Base-by-base conservation (phyloP, 306 rosid species). In the Pterocarpus macrocarpus region DNA sequence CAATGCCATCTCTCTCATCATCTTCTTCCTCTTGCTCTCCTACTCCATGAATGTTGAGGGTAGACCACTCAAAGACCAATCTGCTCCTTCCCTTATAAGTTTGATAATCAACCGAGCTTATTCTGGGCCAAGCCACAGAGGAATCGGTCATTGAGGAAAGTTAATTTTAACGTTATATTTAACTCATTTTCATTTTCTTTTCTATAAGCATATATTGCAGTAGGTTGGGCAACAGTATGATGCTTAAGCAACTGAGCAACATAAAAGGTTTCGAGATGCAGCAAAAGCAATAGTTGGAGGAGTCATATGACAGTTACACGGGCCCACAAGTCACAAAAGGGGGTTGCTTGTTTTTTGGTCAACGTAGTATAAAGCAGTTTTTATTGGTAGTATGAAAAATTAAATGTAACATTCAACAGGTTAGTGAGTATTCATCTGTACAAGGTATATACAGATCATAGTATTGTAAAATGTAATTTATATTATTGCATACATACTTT, bases 21-120 rank as follows among this genome's bases (percentile, higher is more conserved):
- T 87, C 58, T 90, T 91, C 83, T 75, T 81, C 64, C 67, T 94
- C 41, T 64, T 89, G 69, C 62, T 90, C 17, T 89, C 92, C 16
- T 63, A 28, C 47, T 78, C 85, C 73, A 45, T 64, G 30, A 82
- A 85, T 33, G 91, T 77, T 58, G 89, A 91, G 33, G 88, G 84
- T 8, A 87, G 94, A 77, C 76, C 81, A 52, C 79, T 81, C 14
- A 73, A 47, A 53, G 58, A 80, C 71, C 62, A 72, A 35, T 73
- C 87, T 30, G 61, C 70, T 66, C 63, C 80, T 58, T 80, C 83
- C n/a, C 52, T 73, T 65, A 11, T 64, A 33, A 38, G 12, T 33
- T 73, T 73, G 7, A 53, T 83, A 3, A 61, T 77, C 76, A 68
- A 38, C 68, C 73, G 69, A 30, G 87, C 90, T 77, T 77, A 87